Conservation (phyloP, 1,284 basidiomycete species). For the Hemileccinum hortonii region DNA sequence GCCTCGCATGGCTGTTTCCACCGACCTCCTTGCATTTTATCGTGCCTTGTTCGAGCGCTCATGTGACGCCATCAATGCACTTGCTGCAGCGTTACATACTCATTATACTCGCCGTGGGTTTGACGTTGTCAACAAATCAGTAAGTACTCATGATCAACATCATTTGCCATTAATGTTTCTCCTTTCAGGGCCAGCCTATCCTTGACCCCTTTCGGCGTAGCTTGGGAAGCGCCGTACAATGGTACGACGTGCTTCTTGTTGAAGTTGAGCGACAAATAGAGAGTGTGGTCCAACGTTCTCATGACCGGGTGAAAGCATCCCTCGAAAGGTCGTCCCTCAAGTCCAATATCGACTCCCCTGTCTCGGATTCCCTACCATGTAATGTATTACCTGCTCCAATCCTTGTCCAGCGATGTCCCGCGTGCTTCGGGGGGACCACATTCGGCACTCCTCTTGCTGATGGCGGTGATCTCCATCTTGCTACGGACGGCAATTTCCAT, state of each 20-base stretch:
- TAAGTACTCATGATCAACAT: background rate
- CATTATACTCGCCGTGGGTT: conserved; percentile 7
- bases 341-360: background rate
- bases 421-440: background rate
- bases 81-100: background rate
- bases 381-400: background rate
- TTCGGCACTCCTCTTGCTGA: background rate
- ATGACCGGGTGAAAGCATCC: background rate
- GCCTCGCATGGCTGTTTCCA: conserved; percentile 3
- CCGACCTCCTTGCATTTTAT: background rate
- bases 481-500: background rate
- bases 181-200: background rate
- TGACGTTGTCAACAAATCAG: background rate
- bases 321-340: background rate
- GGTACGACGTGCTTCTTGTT: background rate
- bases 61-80: conserved; percentile 7
- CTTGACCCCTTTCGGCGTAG: background rate
- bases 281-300: background rate
- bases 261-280: background rate
- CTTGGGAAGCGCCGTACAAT: background rate
- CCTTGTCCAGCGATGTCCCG: conserved; percentile 1
- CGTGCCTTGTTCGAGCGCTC: background rate
- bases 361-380: background rate
- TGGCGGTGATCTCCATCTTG: background rate
- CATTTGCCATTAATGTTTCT: background rate